Base-by-base conservation (phyloP, 805 yeast species). In the Yamadazyma philogaea region DNA sequence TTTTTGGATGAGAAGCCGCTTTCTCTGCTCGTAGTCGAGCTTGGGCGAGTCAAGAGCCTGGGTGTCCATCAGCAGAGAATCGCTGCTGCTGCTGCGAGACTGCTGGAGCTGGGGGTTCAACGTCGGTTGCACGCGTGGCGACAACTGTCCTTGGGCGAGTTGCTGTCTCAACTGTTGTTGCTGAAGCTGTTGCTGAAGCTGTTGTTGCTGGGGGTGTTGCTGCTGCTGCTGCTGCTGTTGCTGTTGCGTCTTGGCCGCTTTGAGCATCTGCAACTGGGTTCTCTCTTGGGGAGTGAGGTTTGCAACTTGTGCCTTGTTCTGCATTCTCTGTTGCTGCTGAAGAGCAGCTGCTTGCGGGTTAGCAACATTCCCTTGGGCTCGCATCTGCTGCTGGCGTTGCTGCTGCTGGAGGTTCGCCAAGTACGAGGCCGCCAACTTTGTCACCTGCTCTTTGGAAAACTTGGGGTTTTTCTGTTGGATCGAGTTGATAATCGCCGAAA, bases 391-490 rank as follows among this genome's bases (percentile, higher is more conserved):
- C 39, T 53, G 64, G 22, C 55, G 65, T 53, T 52, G 50, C 34
- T 54, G 44, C 40, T 53, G 64, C 21, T 54, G 84, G 27, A 77
- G 60, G 46, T 72, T 76, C 1, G 85, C 81, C 47, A 81, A 58
- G 51, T 81, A 80, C 12, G 80, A 72, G 2, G 84, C 84, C 2
- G 87, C 87, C 43, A 81, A 66, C 44, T 78, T 75, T 2, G 84
- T 78, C 1, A 82, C 85, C 52, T 82, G 84, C 43, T 78, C 82
- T 46, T 79, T 79, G 8, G 79, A 68, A 55, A 80, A 62, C 24
- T 70, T 74, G 1, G 88, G 88, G 55, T 82, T 77, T 51, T 80
- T 80, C n/a, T 74, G 63, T 55, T 81, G 85, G 41, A 82, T 81
- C 34, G 81, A 79, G 49, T 71, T 77, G 44, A 82, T 77, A 32